These are phyloP conservation scores for Boletus semigastroideus DNA, from an alignment of 1,284 basidiomycete genomes.

Conservation along the genomic window DNA sequence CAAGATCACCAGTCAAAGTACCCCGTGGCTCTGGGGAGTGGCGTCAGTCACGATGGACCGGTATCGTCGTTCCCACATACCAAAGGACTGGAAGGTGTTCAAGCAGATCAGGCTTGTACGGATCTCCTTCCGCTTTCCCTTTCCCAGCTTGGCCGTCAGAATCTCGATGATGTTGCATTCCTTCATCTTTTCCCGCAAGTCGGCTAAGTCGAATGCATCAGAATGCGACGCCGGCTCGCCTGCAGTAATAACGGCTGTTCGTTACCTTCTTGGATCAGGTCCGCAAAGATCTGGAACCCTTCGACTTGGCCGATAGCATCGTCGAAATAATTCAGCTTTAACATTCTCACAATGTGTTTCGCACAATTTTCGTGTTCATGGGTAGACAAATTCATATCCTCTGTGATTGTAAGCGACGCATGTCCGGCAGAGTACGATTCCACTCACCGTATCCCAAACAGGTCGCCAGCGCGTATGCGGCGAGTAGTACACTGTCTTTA, in stretches of 20 bases:
- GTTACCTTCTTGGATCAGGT: constrained; percentile 24
- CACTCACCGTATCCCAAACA: constrained; percentile 12
- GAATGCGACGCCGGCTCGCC: not conserved
- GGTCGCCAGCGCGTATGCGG: constrained; percentile 9
- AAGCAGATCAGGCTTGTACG: constrained; percentile 25
- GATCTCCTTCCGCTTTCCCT: constrained; percentile 13
- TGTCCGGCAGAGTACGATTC: not conserved
- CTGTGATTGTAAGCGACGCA: constrained; percentile 4
- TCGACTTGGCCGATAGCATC: constrained; percentile 28
- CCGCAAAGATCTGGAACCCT: constrained; percentile 28
- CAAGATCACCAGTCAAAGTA: constrained; percentile 12
- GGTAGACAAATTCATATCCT: constrained; percentile 15
- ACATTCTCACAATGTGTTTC: constrained; percentile 22
- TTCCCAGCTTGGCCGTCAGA: constrained; percentile 16
- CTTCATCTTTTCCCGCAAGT: constrained; percentile 18
- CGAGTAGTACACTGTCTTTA: constrained; percentile 9
- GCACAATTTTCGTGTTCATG: constrained; percentile 6
- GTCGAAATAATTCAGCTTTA: constrained; percentile 26
- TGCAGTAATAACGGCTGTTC: too few species aligned
- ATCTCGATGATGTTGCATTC: constrained; percentile 15
- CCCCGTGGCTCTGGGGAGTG: constrained; percentile 3
- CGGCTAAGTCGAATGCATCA: constrained; percentile 13
- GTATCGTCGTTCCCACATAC: constrained; percentile 5
- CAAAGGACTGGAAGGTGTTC: constrained; percentile 20
- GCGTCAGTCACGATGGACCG: not conserved